Base-by-base conservation (phyloP, 140 eudicot species). In the Erigeron philadelphicus region DNA sequence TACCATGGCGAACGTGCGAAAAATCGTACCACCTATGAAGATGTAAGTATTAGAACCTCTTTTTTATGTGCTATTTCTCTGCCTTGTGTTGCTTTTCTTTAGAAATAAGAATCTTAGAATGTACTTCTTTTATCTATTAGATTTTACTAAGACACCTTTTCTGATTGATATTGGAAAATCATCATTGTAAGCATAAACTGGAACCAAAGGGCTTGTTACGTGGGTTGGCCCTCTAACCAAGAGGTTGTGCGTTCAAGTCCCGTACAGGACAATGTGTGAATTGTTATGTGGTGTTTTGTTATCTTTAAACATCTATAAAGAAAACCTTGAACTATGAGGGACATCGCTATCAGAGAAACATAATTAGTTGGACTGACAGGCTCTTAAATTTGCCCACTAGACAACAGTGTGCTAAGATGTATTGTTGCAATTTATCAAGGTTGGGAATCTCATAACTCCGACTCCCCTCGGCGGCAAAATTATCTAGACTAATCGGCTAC, bases 1-100 rank as follows among this genome's bases (percentile, higher is more conserved):
- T 93, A 89, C 78, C 98, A 93, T 80, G 98, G 98, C 59, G 98
- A 93, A 80, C 96, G 98, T 75, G 98, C 96, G 11, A 83, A 75
- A 72, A 93, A 31, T 81, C 45, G 44, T 45, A 89, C 99, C 18
- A 86, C 99, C 11, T 89, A 93, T 78, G 76, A 70, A 66, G 99
- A 93, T 61, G 99, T 93, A n/a, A 43, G 85, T 45, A 41, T 70
- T 62, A 2, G 21, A 61, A 43, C 60, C 43, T 40, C 21, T 47
- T 43, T 3, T 11, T 69, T 61, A 47, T 42, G 12, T 41, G 19
- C 62, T 72, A 66, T 50, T 7, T 59, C 54, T 60, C 46, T 35
- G 45, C 11, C 17, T 21, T 60, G 66, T 60, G 17, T 8, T 60
- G 15, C 16, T 35, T 42, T 42, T 47, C 55, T 16, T 49, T 49